Percentiles rank a stretch among this genome's conserved stretches.
phyloP scores from a whole-genome alignment of 164 flowering plant genomes.

The Magnolia kwangsiensis region DNA sequence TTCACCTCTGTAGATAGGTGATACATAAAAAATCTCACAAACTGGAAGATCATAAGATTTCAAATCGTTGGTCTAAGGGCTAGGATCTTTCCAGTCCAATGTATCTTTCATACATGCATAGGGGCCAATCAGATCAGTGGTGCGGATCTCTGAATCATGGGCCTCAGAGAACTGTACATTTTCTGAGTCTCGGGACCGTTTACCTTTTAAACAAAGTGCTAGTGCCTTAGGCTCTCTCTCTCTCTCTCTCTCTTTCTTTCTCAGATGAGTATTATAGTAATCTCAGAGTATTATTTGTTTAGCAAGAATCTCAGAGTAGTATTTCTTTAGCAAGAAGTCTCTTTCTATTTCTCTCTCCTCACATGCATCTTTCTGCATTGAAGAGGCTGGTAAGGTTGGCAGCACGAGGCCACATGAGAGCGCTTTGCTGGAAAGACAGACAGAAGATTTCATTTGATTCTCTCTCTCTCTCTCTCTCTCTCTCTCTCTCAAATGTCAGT shows the following conservation, averaged over 20 bases:
- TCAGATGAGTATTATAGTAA: background rate
- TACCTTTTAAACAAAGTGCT: too few relatives aligned
- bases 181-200: too few relatives aligned
- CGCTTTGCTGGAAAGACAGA: slow-evolving; percentile 23
- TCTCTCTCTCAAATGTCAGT: too few relatives aligned
- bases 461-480: slow-evolving; percentile 8
- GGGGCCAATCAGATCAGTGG: too few relatives aligned
- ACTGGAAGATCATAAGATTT: too few relatives aligned
- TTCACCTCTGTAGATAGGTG: too few relatives aligned
- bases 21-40: too few relatives aligned
- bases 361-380: background rate
- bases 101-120: too few relatives aligned
- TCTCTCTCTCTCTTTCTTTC: background rate
- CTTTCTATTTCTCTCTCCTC: background rate
- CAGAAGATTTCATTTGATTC: slow-evolving; percentile 22
- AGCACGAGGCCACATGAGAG: slow-evolving; percentile 35
- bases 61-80: too few relatives aligned
- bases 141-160: too few relatives aligned
- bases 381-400: background rate
- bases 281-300: background rate
- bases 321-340: background rate
- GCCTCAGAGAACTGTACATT: too few relatives aligned
- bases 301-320: background rate
- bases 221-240: background rate
- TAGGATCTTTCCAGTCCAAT: too few relatives aligned